Evolutionary conservation across 768 basidiomycete species (phyloP).

Genomic region (Plicaturopsis crispa): DNA sequence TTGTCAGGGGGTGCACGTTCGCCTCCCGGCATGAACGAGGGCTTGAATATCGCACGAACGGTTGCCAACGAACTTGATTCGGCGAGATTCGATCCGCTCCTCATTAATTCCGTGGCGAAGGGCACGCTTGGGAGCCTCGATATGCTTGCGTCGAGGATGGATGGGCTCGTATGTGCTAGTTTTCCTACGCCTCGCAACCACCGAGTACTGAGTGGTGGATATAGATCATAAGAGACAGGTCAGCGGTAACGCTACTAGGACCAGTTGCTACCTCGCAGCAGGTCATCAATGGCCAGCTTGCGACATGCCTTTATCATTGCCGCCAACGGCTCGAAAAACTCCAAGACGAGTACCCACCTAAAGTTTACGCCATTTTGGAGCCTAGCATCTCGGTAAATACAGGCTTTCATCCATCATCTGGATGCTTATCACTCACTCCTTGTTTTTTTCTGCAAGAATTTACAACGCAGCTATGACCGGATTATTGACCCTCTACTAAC

Average conservation of each 20-base stretch:
- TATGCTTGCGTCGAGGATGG: conserved; percentile 53
- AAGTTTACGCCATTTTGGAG: conserved; percentile 45
- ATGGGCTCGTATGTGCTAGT: conserved; percentile 51
- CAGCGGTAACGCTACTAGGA: conserved; percentile 67
- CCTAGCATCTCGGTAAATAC: conserved; percentile 51
- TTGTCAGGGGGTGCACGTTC: conserved; percentile 64
- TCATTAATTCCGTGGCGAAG: conserved; percentile 74
- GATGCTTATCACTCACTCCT: conserved; percentile 3
- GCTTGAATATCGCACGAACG: conserved; percentile 64
- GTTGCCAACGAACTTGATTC: conserved; percentile 90
- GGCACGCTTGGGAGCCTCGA: conserved; percentile 65
- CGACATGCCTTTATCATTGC: conserved; percentile 73
- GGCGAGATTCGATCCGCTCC: conserved; percentile 85
- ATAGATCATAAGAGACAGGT: conserved; percentile 71
- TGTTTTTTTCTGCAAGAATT: conserved; percentile 28
- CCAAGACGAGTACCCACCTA: conserved; percentile 56
- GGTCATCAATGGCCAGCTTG: conserved; percentile 66
- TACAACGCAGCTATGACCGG: conserved; percentile 42
- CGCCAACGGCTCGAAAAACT: conserved; percentile 63
- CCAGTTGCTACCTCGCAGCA: conserved; percentile 77
- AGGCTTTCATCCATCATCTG: background rate
- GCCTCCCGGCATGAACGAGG: conserved; percentile 73
- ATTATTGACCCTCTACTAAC: conserved; percentile 55
- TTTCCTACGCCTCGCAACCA: background rate
- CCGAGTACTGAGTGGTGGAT: conserved; percentile 3